phyloP scores from a whole-genome alignment of 768 basidiomycete species.

The Lactarius quietus region DNA sequence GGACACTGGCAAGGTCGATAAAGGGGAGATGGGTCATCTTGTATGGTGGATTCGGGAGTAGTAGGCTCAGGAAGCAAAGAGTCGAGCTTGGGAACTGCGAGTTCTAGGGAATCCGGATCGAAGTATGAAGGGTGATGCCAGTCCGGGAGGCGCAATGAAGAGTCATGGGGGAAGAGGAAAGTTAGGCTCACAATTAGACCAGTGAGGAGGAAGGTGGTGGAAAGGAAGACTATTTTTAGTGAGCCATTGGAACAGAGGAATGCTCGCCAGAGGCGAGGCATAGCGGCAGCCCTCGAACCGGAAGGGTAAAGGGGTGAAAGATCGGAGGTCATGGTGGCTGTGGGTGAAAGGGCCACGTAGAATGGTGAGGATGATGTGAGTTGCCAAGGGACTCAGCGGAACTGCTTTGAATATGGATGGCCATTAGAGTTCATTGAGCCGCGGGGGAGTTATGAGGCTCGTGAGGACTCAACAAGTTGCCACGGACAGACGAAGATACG shows the following conservation, averaged over 20 bases:
- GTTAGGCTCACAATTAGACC: conserved; percentile 15
- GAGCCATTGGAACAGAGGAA: not conserved
- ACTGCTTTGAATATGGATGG: too few species aligned
- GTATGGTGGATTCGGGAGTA: too few species aligned
- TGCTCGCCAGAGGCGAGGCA: not conserved
- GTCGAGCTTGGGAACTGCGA: not conserved
- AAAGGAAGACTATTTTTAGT: not conserved
- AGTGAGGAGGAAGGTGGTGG: conserved; percentile 9
- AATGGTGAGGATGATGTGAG: too few species aligned
- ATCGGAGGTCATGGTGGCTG: not conserved
- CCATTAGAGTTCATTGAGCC: too few species aligned
- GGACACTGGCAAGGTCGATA: not conserved
- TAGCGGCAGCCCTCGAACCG: not conserved
- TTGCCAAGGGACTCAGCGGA: too few species aligned
- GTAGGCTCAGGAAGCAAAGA: too few species aligned
- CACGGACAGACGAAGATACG: too few species aligned
- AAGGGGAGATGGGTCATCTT: too few species aligned
- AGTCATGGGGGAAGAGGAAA: not conserved
- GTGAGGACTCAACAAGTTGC: too few species aligned
- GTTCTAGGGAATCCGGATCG: not conserved
- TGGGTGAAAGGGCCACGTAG: not conserved
- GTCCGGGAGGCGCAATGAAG: not conserved
- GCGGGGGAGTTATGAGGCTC: too few species aligned
- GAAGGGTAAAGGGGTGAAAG: not conserved
- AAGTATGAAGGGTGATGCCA: not conserved